Base-by-base conservation (phyloP, 352 stramenopile genomes). In the Phytophthora tentaculata region DNA sequence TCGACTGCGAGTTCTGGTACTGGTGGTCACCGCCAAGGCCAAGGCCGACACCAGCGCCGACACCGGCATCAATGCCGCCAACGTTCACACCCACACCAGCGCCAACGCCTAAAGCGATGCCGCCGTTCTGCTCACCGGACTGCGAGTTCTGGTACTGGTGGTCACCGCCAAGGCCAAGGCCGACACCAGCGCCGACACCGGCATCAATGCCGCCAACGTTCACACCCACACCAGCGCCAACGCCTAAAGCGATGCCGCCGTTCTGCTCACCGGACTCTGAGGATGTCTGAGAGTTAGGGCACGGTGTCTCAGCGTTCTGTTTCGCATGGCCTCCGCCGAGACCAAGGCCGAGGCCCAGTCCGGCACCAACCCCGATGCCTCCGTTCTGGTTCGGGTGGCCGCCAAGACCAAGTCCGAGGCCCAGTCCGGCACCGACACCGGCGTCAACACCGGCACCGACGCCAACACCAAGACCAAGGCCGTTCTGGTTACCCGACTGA, bases 401-500 rank as follows among this genome's bases (percentile, higher is more conserved):
- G 20, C 49, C 62, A n/a, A 50, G 41, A 22, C 45, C 64, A 9
- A 32, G 28, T 32, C 28, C 28, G 28, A 32, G 28, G 9, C 28
- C 28, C 28, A 32, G 28, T 32, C 28, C 28, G 28, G 28, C 28
- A 8, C 57, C 57, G 12, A 61, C 10, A 19, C 44, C 43, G 47
- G 22, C 47, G 19, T 23, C 61, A 17, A 41, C 47, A 32, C 47
- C 62, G 59, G 20, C 50, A 8, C 59, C 59, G 2, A 68, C 16
- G 17, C 43, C 61, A 12, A 68, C 10, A 17, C 35, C 61, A 50
- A 56, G 9, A 16, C 61, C 52, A 10, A 19, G 51, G 49, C 48
- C 48, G 45, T 41, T 54, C 49, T 67, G 49, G 8, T 2, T 23
- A 44, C 16, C 35, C 29, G 45, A 44, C 58, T 66, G 48, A 8